These are phyloP conservation scores for Aquilaria agallochum DNA, from an alignment of 441 rosid genomes.

Conservation along the genomic window DNA sequence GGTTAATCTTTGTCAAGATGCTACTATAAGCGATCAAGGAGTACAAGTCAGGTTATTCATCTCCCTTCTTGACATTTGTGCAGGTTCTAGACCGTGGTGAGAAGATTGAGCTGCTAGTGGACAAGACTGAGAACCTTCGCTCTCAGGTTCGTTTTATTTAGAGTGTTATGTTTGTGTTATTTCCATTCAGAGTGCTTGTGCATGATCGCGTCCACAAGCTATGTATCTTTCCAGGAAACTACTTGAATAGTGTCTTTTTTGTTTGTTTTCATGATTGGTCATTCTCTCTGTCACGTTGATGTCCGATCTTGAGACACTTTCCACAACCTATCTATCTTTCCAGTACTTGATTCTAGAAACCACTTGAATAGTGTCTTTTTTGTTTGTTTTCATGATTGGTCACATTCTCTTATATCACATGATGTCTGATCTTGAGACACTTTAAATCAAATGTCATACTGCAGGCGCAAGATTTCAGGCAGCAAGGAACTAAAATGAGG, in stretches of 20 bases:
- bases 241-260: too few species aligned
- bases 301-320: too few species aligned
- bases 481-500: conserved; percentile 86
- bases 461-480: conserved; percentile 92
- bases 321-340: too few species aligned
- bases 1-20: not conserved
- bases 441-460: conserved; percentile 11
- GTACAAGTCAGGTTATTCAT: not conserved
- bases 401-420: not conserved
- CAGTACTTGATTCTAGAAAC: too few species aligned
- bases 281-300: too few species aligned
- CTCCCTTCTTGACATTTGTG: not conserved
- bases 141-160: too few species aligned
- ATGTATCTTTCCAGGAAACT: too few species aligned
- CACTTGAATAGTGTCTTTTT: not conserved
- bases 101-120: conserved; percentile 17
- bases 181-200: too few species aligned
- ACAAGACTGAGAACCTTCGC: conserved; percentile 11
- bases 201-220: not conserved
- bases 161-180: not conserved
- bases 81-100: conserved; percentile 11
- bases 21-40: not conserved
- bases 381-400: not conserved
- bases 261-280: too few species aligned
- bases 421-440: conserved; percentile 4